Evolutionary conservation across 352 stramenopile genomes (phyloP), one percentile per base, ranked within the genome.

Genomic region (Sclerospora graminicola): DNA sequence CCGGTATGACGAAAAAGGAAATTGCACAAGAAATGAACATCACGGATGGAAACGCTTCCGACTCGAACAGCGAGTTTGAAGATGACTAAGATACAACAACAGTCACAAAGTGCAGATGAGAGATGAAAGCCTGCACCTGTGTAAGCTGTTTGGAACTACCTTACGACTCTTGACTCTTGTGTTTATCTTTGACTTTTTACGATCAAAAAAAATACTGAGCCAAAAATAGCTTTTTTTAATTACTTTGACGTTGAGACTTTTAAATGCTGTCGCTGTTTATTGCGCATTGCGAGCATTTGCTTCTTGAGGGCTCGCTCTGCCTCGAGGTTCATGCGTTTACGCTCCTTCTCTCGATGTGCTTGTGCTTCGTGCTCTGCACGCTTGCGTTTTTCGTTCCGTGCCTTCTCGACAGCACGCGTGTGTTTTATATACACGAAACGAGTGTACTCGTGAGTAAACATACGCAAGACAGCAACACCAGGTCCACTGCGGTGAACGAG

Each of bases 51-150:
- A 59, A 70, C 28, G 74, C 60, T 23, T 89, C 79, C 2, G 81
- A 92, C 62, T 91, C 79, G 59, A 74, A 82, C 61, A 91, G 79
- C 58, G 79, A 91, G 28, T 91, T 91, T 41, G 73, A 86, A 30
- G 78, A 90, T 39, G 73, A 82, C 41, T 71, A 58, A 62, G 18
- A 8, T 16, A 5, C 7, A 7, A n/a, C 15, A 13, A 13, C 11
- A 9, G 32, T 39, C 18, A 34, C 8, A n/a, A 13, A 6, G 16
- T 47, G 33, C 26, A 23, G 4, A n/a, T 10, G 28, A 13, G 28
- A 33, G 9, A 33, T n/a, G 16, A 23, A 24, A 45, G 32, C 21
- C 34, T 50, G 39, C 33, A 55, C 46, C 41, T 24, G 5, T 54
- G 14, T 15, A 19, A 13, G 31, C 35, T 29, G 38, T 51, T 29